Evolutionary conservation across 78 protist species (phyloP).

Genomic region (Dictyostelium firmibasis): DNA sequence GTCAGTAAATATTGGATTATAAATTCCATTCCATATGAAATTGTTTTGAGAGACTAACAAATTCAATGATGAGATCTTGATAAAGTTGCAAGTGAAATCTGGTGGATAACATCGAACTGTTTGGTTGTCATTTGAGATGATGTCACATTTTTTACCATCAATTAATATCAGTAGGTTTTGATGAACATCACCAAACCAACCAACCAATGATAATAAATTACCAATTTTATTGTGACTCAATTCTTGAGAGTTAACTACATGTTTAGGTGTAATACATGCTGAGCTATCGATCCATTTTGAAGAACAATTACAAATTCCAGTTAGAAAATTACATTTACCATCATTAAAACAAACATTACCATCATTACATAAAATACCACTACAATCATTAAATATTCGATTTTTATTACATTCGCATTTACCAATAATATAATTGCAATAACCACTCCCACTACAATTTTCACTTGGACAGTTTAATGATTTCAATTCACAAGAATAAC

Average conservation of each 20-base stretch:
- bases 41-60: neutral
- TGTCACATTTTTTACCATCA: neutral
- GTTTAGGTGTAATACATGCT: neutral
- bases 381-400: neutral
- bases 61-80: neutral
- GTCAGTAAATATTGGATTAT: neutral
- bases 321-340: neutral
- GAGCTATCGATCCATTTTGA: neutral
- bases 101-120: neutral
- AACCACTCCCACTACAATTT: neutral
- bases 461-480: neutral
- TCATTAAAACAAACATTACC: neutral
- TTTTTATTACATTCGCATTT: neutral
- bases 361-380: neutral
- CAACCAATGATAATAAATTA: neutral
- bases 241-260: neutral
- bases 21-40: neutral
- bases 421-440: neutral
- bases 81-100: neutral
- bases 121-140: neutral
- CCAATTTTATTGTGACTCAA: no score
- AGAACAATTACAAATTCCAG: neutral
- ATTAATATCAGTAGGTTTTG: no score
- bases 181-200: neutral
- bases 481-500: neutral